Evolutionary conservation across 2,329 filamentous ascomycete species (phyloP).

Genomic region (Xylaria sp.): DNA sequence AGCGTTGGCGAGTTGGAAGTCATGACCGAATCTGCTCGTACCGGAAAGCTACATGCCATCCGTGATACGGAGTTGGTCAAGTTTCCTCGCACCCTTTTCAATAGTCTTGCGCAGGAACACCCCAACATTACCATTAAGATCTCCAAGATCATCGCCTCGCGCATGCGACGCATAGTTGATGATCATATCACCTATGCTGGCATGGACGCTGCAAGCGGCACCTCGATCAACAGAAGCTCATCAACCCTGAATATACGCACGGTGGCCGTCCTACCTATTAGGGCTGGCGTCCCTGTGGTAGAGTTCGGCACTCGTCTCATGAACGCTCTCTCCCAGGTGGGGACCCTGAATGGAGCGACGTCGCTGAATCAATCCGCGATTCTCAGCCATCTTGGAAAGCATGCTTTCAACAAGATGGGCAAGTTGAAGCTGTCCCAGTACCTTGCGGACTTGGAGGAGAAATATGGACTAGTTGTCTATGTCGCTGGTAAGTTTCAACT

Average conservation of each 20-base stretch:
- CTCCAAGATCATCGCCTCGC: constrained; percentile 93
- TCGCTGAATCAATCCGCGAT: constrained; percentile 92
- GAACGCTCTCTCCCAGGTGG: constrained; percentile 83
- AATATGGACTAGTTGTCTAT: constrained; percentile 92
- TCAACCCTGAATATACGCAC: constrained; percentile 91
- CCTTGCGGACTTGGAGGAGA: constrained; percentile 92
- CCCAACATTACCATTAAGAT: constrained; percentile 98
- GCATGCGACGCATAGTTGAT: constrained; percentile 86
- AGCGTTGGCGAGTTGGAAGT: constrained; percentile 97
- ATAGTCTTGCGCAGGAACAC: constrained; percentile 94
- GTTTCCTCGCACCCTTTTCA: constrained; percentile 92
- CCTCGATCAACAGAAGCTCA: constrained; percentile 61
- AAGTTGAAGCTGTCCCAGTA: constrained; percentile 95
- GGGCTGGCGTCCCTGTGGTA: constrained; percentile 83
- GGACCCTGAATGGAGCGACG: constrained; percentile 81
- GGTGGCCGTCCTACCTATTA: constrained; percentile 86
- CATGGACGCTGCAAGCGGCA: constrained; percentile 55
- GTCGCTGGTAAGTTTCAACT: constrained; percentile 60
- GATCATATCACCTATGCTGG: constrained; percentile 64
- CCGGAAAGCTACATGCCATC: constrained; percentile 89
- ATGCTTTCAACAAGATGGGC: constrained; percentile 96
- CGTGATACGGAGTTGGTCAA: constrained; percentile 95
- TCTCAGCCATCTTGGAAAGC: constrained; percentile 86
- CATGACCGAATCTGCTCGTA: constrained; percentile 86
- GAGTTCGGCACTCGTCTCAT: constrained; percentile 90